These are phyloP conservation scores for Penicillium sp. DNA, from an alignment of 2,329 filamentous ascomycete genomes.

Conservation along the genomic window DNA sequence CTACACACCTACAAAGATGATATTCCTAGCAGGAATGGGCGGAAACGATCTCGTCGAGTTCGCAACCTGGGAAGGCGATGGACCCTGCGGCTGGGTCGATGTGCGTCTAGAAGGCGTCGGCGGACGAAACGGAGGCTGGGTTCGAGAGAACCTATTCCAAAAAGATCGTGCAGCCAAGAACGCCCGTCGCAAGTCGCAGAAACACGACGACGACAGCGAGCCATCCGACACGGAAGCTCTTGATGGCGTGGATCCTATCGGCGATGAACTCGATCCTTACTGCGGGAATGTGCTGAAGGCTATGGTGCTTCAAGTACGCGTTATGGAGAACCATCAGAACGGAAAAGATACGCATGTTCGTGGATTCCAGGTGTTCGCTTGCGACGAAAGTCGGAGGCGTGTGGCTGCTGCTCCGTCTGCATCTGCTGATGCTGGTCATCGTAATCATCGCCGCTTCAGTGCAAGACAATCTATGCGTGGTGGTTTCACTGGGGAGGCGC, in stretches of 20 bases:
- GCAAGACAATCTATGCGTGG: constrained; percentile 31
- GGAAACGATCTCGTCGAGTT: constrained; percentile 91
- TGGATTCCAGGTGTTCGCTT: constrained; percentile 80
- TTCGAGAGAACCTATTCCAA: constrained; percentile 20
- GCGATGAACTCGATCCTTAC: constrained; percentile 37
- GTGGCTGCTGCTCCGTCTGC: constrained; percentile 31
- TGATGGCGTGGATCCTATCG: constrained; percentile 31
- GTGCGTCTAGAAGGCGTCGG: constrained; percentile 69
- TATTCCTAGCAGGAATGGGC: constrained; percentile 84
- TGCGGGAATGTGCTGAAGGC: constrained; percentile 77
- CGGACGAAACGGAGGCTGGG: constrained; percentile 38
- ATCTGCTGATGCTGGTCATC: constrained; percentile 34
- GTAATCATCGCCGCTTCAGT: constrained; percentile 28
- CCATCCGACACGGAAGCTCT: constrained; percentile 16
- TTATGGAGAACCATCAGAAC: constrained; percentile 97
- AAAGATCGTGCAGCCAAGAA: constrained; percentile 13
- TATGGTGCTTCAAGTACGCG: constrained; percentile 85
- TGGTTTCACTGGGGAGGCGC: constrained; percentile 21
- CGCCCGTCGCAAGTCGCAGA: constrained; percentile 9
- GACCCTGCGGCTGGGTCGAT: constrained; percentile 87
- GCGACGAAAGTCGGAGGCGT: constrained; percentile 40
- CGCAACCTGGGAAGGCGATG: constrained; percentile 72
- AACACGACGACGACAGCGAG: constrained; percentile 11
- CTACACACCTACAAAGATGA: constrained; percentile 92
- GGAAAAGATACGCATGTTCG: constrained; percentile 98